Conservation (phyloP, 106 monocot genomes). For the Vanilla planifolia region DNA sequence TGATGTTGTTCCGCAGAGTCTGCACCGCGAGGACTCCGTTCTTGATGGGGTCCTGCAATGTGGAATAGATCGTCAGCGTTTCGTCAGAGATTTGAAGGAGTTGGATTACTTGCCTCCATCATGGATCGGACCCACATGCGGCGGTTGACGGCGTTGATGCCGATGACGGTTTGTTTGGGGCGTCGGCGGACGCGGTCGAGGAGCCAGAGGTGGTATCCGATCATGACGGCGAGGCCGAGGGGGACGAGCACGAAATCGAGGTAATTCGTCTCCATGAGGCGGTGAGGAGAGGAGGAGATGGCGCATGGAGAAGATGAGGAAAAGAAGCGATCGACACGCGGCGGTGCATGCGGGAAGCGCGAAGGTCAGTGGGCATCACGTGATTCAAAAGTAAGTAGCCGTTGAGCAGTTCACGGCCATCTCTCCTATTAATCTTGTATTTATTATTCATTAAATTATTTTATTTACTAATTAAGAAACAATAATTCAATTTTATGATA, state of each 20-base stretch:
- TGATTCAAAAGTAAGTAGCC: too few relatives aligned
- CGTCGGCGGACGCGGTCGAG: constrained; percentile 22
- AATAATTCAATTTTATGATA: too few relatives aligned
- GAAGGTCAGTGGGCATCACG: too few relatives aligned
- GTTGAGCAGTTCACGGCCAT: too few relatives aligned
- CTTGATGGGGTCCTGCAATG: constrained; percentile 36
- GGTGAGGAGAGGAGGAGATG: too few relatives aligned
- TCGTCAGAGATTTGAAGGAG: neutral
- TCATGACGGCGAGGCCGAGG: constrained; percentile 27
- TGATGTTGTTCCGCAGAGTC: constrained; percentile 74
- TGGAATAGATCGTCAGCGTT: neutral
- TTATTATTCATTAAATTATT: too few relatives aligned
- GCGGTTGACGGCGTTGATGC: constrained; percentile 78
- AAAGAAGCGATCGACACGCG: too few relatives aligned
- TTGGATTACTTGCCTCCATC: constrained; percentile 49
- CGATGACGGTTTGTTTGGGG: constrained; percentile 59
- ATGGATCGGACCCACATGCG: constrained; percentile 63
- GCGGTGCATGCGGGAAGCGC: too few relatives aligned
- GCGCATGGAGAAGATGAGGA: too few relatives aligned
- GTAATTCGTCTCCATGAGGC: constrained; percentile 34
- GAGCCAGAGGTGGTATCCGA: constrained; percentile 67
- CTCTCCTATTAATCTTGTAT: too few relatives aligned
- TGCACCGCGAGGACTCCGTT: constrained; percentile 71
- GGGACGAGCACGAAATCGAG: constrained; percentile 61
- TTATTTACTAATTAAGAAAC: too few relatives aligned